Evolutionary conservation across 768 basidiomycete genomes (phyloP), one percentile per base, ranked within the genome.

Genomic region (Kockovaella imperatae): DNA sequence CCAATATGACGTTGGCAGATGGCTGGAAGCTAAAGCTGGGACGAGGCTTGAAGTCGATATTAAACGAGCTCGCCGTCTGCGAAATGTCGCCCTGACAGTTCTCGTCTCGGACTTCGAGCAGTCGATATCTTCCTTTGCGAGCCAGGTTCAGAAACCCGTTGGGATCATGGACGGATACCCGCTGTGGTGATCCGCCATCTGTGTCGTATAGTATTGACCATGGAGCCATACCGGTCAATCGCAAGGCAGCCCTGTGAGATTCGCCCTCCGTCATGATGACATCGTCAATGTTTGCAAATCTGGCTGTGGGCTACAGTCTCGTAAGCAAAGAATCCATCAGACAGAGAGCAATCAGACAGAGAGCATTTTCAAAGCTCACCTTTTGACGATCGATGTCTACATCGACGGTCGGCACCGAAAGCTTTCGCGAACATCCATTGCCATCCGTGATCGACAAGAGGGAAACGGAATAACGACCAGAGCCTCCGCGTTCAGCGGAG

Each of bases 191-290:
- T 5, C 69, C 64, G 29, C 74, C 77, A 26, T 80, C 80, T 68
- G 64, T 32, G 13, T 45, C 45, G 54, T 91, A 96, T 50, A 78
- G 80, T 36, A 99, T 68, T 13, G 73, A 77, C 93, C 93, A 99
- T 5, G 93, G 89, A 40, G 82, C 84, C 68, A 91, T 86, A 4
- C 95, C 95, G 17, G 89, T 91, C 43, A 99, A 73, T 23, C 90
- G 79, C 34, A 96, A 72, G 31, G 89, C 89, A 10, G 96, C 75
- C 29, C 74, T 77, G 0, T 82, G 83, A 31, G 74, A 72, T 50
- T 87, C 83, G 35, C 82, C 79, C 60, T 91, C 84, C 5, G 88
- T 75, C 14, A 90, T 78, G 4, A 80, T 79, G 6, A 83, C 72
- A 43, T 75, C 74, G 10, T 75, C 74, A 56, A 77, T 78, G 28